These are phyloP conservation scores for Ceratocystis eucalypticola DNA, from an alignment of 2,329 filamentous ascomycete genomes.

Conservation along the genomic window DNA sequence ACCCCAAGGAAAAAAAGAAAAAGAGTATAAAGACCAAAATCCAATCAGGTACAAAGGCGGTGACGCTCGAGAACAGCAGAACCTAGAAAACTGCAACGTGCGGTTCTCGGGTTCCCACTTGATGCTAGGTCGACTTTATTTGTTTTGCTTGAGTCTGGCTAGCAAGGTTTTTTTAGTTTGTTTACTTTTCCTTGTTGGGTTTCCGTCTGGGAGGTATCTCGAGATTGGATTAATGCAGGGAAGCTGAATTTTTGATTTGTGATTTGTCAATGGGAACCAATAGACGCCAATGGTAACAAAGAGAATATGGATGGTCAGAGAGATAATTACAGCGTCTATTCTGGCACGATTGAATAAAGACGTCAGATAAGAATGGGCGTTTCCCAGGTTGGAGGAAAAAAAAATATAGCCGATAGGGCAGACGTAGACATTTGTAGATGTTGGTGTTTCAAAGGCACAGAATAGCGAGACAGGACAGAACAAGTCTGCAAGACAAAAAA, in stretches of 20 bases:
- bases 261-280: neutral
- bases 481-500: neutral
- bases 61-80: conserved; percentile 14
- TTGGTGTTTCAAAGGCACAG: neutral
- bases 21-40: conserved; percentile 14
- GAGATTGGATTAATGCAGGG: neutral
- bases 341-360: neutral
- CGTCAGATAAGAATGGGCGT: neutral
- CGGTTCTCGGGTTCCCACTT: conserved; percentile 5
- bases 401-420: neutral
- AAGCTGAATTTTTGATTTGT: neutral
- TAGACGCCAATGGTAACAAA: neutral
- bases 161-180: conserved; percentile 6
- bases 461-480: neutral
- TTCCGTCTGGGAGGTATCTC: neutral
- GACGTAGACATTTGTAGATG: neutral
- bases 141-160: neutral
- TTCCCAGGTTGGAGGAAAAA: neutral
- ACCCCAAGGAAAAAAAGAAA: conserved; percentile 9
- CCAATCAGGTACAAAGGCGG: conserved; percentile 18
- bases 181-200: conserved; percentile 3
- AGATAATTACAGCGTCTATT: neutral
- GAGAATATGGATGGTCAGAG: neutral
- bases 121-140: conserved; percentile 9
- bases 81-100: conserved; percentile 1